These are phyloP conservation scores for Plantago coronopus DNA, from an alignment of 305 asterid genomes.

Conservation along the genomic window DNA sequence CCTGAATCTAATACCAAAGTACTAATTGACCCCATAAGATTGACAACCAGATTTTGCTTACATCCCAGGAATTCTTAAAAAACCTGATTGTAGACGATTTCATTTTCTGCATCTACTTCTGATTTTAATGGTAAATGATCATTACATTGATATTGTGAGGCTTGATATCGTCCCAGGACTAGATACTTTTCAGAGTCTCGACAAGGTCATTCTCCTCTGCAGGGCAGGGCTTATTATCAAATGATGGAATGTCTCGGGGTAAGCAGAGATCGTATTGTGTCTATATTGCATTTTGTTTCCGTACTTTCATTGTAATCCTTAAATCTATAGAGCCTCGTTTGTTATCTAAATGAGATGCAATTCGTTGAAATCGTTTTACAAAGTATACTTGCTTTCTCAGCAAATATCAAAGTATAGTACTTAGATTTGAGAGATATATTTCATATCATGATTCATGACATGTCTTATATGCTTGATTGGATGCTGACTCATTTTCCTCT, in stretches of 20 bases:
- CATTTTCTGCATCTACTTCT: neutral
- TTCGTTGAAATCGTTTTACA: neutral
- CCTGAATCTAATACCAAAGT: neutral
- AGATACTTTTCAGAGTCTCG: slow-evolving; percentile 93
- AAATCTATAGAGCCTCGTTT: too few species aligned
- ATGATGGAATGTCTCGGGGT: slow-evolving; percentile 99
- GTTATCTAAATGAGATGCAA: too few species aligned
- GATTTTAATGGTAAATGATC: neutral
- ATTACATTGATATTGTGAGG: neutral
- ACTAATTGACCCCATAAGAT: neutral
- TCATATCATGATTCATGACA: neutral
- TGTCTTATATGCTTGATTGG: neutral
- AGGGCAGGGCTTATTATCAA: slow-evolving; percentile 93
- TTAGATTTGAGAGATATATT: neutral
- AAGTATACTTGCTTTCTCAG: neutral
- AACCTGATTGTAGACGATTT: neutral
- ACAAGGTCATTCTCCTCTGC: slow-evolving; percentile 91
- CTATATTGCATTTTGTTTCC: neutral
- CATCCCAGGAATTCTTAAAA: too few species aligned
- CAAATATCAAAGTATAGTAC: neutral
- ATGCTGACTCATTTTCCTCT: slow-evolving; percentile 8
- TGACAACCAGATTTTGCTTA: neutral
- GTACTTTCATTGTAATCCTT: neutral
- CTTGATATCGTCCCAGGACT: slow-evolving; percentile 58
- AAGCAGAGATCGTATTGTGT: slow-evolving; percentile 25